Evolutionary conservation across 2,329 filamentous ascomycete genomes (phyloP), one percentile per base, ranked within the genome.

Genomic region (Ceratocystis papillata): DNA sequence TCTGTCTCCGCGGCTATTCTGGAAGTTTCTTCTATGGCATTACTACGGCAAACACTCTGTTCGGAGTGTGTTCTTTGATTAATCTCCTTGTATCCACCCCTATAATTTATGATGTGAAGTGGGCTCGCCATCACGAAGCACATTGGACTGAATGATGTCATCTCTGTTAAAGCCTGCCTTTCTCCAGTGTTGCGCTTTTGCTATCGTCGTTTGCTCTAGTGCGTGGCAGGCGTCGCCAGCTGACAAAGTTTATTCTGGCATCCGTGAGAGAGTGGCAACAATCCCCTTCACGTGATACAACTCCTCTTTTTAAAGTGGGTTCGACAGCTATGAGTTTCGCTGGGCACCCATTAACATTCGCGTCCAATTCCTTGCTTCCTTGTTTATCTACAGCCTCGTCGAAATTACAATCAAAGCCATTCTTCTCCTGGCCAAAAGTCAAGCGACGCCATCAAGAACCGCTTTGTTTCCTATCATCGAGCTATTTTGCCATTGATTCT

Each of bases 401-500:
- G 6, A 37, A 30, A 62, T 37, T 44, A 45, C 22, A 50, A n/a
- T 53, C 48, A 17, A 7, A 59, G 46, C 37, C 30, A 44, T 62
- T 25, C 12, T 59, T 33, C 10, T 41, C 3, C 15, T 64, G 28
- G 33, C n/a, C 46, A 10, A 41, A 53, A 33, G 37, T 48, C 33
- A 41, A 55, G 53, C 37, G 44, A 41, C 62, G 28, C 46, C 55
- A 59, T 59, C 55, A 59, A 59, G 55, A 37, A 37, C 62, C 2
- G 12, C 33, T 53, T 63, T 63, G 25, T 8, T 62, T 63, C 53
- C 44, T 62, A 65, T 46, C 62, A 67, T 65, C 30, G 65, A 68
- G 17, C 50, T 64, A 63, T 37, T 63, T 70, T 50, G 44, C 65
- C 50, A 28, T 66, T 55, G 41, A 28, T 44, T 50, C 65, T 64